Conservation (phyloP, 805 yeast genomes). For the Candida piceae region DNA sequence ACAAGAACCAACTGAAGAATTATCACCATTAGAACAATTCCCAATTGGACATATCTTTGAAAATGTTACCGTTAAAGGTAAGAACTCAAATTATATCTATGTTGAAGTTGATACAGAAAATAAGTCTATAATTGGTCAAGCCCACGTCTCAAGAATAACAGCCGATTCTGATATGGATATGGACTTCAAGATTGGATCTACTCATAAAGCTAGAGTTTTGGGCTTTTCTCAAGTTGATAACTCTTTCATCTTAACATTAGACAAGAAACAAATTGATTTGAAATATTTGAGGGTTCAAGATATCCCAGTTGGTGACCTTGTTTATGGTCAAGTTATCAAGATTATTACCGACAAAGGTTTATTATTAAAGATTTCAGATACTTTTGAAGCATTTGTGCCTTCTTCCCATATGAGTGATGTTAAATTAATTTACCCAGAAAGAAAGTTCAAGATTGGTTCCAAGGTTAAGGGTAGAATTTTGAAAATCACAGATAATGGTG, state of each 20-base stretch:
- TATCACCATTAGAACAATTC: slow-evolving; percentile 55
- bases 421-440: slow-evolving; percentile 81
- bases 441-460: slow-evolving; percentile 82
- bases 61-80: slow-evolving; percentile 53
- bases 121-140: slow-evolving; percentile 56
- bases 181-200: slow-evolving; percentile 58
- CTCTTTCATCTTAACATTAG: slow-evolving; percentile 60
- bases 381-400: slow-evolving; percentile 72
- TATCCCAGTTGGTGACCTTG: slow-evolving; percentile 67
- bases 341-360: slow-evolving; percentile 64
- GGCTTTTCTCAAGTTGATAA: slow-evolving; percentile 68
- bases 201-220: slow-evolving; percentile 71
- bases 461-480: slow-evolving; percentile 74
- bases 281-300: slow-evolving; percentile 66
- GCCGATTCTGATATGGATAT: slow-evolving; percentile 38
- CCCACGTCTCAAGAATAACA: slow-evolving; percentile 69
- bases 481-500: slow-evolving; percentile 37
- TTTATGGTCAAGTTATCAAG: slow-evolving; percentile 51
- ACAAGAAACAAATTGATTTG: slow-evolving; percentile 57
- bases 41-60: slow-evolving; percentile 73
- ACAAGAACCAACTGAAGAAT: slow-evolving; percentile 13
- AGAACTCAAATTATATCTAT: slow-evolving; percentile 51
- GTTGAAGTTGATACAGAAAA: slow-evolving; percentile 46
- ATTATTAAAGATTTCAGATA: slow-evolving; percentile 56
- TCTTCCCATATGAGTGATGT: slow-evolving; percentile 77